These are phyloP conservation scores for Cladophialophora yegresii DNA, from an alignment of 2,329 filamentous ascomycete species.

Conservation along the genomic window DNA sequence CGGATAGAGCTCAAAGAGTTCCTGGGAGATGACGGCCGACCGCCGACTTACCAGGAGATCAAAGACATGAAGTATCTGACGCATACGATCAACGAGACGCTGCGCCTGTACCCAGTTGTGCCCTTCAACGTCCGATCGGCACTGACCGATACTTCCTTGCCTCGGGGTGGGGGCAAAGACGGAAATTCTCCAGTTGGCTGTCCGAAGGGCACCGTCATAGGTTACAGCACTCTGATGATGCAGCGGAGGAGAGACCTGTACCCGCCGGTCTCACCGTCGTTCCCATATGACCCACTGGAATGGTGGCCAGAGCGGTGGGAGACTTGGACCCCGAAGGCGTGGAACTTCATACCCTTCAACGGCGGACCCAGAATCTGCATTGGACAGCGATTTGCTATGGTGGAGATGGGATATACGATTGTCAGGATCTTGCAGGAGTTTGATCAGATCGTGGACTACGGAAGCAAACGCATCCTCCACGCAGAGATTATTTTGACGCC, in stretches of 20 bases:
- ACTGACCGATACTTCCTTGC: constrained; percentile 72
- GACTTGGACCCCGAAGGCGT: constrained; percentile 56
- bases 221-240: constrained; percentile 57
- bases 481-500: constrained; percentile 36
- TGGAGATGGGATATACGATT: constrained; percentile 58
- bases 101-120: constrained; percentile 75
- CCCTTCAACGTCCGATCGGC: constrained; percentile 77
- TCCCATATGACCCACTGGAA: constrained; percentile 46
- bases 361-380: constrained; percentile 58
- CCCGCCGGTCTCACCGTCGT: constrained; percentile 43
- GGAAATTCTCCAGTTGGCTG: constrained; percentile 50
- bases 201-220: constrained; percentile 50
- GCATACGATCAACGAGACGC: constrained; percentile 71
- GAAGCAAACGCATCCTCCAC: constrained; percentile 29
- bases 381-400: constrained; percentile 61
- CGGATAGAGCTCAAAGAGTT: constrained; percentile 69
- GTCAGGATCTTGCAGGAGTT: constrained; percentile 49
- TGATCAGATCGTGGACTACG: constrained; percentile 42
- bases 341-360: constrained; percentile 59
- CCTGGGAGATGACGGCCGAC: constrained; percentile 61
- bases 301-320: constrained; percentile 57
- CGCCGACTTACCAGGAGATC: constrained; percentile 71
- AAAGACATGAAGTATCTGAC: constrained; percentile 84
- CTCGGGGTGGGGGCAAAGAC: constrained; percentile 60
- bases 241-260: constrained; percentile 56